Evolutionary conservation across 2,329 filamentous ascomycete species (phyloP).

Genomic region (Colletotrichum godetiae): DNA sequence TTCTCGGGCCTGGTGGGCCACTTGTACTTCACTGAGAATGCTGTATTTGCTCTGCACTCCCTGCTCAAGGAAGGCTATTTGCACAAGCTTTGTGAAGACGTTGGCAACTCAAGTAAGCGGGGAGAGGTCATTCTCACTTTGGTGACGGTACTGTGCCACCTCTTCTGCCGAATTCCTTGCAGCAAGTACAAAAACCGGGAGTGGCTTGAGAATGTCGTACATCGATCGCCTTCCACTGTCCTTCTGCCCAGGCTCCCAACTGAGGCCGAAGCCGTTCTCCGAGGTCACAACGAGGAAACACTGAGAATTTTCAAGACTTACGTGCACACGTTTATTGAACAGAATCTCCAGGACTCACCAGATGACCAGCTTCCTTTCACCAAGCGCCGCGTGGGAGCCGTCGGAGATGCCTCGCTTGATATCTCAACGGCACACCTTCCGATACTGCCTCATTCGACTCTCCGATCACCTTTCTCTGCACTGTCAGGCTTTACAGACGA

Average conservation of each 20-base stretch:
- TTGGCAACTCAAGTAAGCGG: constrained; percentile 56
- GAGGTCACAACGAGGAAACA: constrained; percentile 72
- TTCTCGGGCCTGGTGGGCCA: constrained; percentile 78
- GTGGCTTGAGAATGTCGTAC: constrained; percentile 57
- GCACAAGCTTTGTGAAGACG: constrained; percentile 66
- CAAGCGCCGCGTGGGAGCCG: constrained; percentile 35
- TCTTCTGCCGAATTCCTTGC: constrained; percentile 72
- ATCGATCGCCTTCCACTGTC: constrained; percentile 67
- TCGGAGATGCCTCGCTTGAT: neutral
- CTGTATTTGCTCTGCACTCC: constrained; percentile 81
- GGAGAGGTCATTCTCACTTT: constrained; percentile 66
- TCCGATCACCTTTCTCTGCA: constrained; percentile 77
- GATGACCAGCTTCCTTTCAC: constrained; percentile 72
- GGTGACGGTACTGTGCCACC: constrained; percentile 75
- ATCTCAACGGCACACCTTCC: neutral
- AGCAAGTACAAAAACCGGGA: constrained; percentile 55
- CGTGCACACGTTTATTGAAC: constrained; percentile 74
- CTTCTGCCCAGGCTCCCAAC: constrained; percentile 49
- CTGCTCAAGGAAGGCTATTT: constrained; percentile 79
- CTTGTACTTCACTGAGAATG: constrained; percentile 81
- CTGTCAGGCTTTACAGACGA: constrained; percentile 75
- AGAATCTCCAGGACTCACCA: constrained; percentile 63
- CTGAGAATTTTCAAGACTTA: constrained; percentile 76
- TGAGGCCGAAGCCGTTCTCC: constrained; percentile 58
- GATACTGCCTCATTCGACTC: constrained; percentile 51